These are phyloP conservation scores for Trichosporon inkin DNA, from an alignment of 1,284 basidiomycete genomes.

Conservation along the genomic window DNA sequence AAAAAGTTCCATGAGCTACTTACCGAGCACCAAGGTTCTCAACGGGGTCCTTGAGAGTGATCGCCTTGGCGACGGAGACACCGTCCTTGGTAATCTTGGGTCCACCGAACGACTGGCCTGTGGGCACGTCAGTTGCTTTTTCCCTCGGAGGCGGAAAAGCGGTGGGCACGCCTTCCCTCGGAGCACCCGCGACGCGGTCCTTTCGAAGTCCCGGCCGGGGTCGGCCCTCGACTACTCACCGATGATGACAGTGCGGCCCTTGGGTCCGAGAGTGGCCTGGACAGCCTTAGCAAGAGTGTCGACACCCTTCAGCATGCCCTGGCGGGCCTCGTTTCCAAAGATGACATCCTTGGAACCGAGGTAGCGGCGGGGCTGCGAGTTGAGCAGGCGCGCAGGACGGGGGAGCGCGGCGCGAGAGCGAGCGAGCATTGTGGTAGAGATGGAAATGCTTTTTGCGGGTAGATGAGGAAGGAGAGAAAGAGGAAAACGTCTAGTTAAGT, in stretches of 20 bases:
- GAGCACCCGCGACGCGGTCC: too few species aligned
- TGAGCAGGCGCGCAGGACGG: slow-evolving; percentile 53
- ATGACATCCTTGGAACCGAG: slow-evolving; percentile 90
- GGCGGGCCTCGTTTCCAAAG: slow-evolving; percentile 93
- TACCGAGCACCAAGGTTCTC: slow-evolving; percentile 97
- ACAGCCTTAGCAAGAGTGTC: slow-evolving; percentile 95
- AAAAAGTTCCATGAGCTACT: slow-evolving; percentile 34
- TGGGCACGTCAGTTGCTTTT: slow-evolving; percentile 5
- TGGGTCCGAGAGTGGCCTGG: slow-evolving; percentile 91
- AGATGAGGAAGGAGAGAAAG: slow-evolving; percentile 10
- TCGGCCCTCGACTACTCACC: slow-evolving; percentile 54
- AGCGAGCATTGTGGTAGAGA: slow-evolving; percentile 26
- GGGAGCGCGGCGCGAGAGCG: slow-evolving; percentile 48
- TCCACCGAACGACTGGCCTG: slow-evolving; percentile 81
- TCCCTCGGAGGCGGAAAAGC: not conserved
- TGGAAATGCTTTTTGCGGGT: slow-evolving; percentile 20
- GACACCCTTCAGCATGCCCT: slow-evolving; percentile 90
- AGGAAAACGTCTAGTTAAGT: slow-evolving; percentile 6
- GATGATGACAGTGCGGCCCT: slow-evolving; percentile 98
- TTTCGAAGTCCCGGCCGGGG: too few species aligned
- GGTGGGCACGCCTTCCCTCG: not conserved
- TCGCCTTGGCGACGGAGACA: slow-evolving; percentile 95
- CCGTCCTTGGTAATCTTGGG: slow-evolving; percentile 99
- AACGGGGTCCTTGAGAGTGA: slow-evolving; percentile 94
- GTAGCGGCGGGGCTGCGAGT: slow-evolving; percentile 53